A percentile compares a stretch with the other conserved stretches of the same genome.
phyloP scores from a whole-genome alignment of 2,329 filamentous ascomycete genomes.

The Chaetomiaceae sp. region DNA sequence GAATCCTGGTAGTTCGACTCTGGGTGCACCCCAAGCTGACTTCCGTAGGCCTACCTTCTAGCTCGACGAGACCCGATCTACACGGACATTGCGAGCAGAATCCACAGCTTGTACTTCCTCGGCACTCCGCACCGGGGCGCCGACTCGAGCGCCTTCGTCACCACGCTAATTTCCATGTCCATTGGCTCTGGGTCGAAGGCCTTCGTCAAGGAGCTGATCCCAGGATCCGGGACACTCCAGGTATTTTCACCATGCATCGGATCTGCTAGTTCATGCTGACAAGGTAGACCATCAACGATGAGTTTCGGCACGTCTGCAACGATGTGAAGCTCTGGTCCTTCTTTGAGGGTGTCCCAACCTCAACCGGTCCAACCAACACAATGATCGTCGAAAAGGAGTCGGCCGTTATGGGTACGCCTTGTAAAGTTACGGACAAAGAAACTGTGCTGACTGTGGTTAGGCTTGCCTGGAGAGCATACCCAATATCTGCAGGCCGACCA shows the following conservation, averaged over 20 bases:
- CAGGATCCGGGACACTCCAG: constrained; percentile 15
- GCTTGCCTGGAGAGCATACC: constrained; percentile 23
- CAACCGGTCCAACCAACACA: constrained; percentile 16
- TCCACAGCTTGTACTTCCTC: constrained; percentile 31
- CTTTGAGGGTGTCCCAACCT: constrained; percentile 28
- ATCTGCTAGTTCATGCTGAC: neutral
- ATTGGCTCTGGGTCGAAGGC: constrained; percentile 23
- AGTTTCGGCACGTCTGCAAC: constrained; percentile 28
- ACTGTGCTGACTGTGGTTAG: constrained; percentile 9
- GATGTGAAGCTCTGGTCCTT: constrained; percentile 29
- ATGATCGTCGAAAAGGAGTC: constrained; percentile 31
- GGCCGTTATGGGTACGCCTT: constrained; percentile 19
- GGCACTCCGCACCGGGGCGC: constrained; percentile 30
- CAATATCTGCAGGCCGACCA: constrained; percentile 29
- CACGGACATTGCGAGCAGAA: constrained; percentile 22
- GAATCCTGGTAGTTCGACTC: neutral
- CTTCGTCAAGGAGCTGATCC: constrained; percentile 28
- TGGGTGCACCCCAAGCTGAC: neutral
- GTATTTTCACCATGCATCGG: neutral
- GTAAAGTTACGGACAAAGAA: too few relatives aligned
- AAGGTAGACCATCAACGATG: constrained; percentile 29
- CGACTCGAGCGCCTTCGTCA: constrained; percentile 23
- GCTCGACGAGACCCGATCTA: constrained; percentile 21
- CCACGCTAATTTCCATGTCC: constrained; percentile 21
- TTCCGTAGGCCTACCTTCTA: constrained; percentile 19